Percentiles rank a stretch among this genome's conserved stretches.
Conservation (phyloP, 2,329 filamentous ascomycete species). For the Chaetothyriales sp. region DNA sequence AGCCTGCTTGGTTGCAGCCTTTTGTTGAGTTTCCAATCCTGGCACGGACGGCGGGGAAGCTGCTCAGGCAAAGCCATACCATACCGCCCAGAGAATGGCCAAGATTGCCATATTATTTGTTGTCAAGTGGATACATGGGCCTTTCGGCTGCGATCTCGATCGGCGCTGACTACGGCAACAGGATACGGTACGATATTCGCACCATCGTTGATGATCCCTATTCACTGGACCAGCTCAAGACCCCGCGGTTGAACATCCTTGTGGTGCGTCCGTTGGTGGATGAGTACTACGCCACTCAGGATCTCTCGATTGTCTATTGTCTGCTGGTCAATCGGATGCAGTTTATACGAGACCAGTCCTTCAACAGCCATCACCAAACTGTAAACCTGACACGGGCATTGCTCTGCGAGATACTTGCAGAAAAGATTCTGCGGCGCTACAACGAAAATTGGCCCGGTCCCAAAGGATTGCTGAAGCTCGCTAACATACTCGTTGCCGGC, state of each 20-base stretch:
- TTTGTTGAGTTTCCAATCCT: background rate
- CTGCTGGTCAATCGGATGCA: conserved; percentile 68
- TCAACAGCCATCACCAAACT: conserved; percentile 64
- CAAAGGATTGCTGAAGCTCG: conserved; percentile 56
- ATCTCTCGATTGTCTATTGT: conserved; percentile 78
- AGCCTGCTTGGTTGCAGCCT: background rate
- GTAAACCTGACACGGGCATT: conserved; percentile 66
- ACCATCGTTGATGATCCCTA: conserved; percentile 43
- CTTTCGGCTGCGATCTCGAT: conserved; percentile 4
- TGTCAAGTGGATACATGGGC: conserved; percentile 4
- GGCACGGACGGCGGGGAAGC: conserved; percentile 1
- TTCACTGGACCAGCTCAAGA: conserved; percentile 62
- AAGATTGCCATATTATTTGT: too few species aligned
- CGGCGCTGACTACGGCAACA: background rate
- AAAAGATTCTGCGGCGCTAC: conserved; percentile 62
- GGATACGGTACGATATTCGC: conserved; percentile 21
- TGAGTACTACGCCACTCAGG: conserved; percentile 63
- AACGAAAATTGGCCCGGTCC: conserved; percentile 63
- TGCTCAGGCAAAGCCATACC: too few species aligned
- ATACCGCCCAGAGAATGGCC: too few species aligned
- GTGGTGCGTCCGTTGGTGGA: conserved; percentile 74
- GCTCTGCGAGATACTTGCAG: conserved; percentile 67
- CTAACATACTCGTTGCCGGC: conserved; percentile 67
- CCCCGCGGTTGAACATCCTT: conserved; percentile 67
- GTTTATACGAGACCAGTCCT: conserved; percentile 64